Conservation (phyloP, 2,329 filamentous ascomycete species). For the Myrmaecium sp. region DNA sequence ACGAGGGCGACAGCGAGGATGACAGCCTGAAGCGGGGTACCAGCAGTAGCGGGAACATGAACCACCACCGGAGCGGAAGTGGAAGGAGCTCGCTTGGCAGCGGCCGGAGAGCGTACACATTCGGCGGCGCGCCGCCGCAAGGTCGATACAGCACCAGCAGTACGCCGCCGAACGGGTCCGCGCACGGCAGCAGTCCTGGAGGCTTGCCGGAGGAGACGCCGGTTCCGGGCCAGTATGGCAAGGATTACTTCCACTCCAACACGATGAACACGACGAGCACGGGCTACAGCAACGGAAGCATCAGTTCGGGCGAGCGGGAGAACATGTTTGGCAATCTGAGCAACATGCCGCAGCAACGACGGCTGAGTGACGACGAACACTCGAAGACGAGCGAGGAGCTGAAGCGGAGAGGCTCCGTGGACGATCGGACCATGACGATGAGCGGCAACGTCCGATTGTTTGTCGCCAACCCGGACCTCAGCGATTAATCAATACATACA, state of each 20-base stretch:
- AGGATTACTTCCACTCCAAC: constrained; percentile 5
- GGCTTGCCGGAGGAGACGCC: constrained; percentile 31
- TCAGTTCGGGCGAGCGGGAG: constrained; percentile 27
- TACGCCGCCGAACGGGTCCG: constrained; percentile 35
- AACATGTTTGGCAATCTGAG: constrained; percentile 38
- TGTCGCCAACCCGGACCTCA: constrained; percentile 68
- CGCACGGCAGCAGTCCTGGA: constrained; percentile 19
- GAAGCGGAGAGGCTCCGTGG: constrained; percentile 61
- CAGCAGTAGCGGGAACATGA: constrained; percentile 20
- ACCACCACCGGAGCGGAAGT: constrained; percentile 56
- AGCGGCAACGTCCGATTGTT: constrained; percentile 50
- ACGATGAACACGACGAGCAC: constrained; percentile 20
- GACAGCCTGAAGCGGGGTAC: constrained; percentile 33
- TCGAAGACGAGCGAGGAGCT: constrained; percentile 46
- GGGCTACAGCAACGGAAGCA: constrained; percentile 26
- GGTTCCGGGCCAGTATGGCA: constrained; percentile 19
- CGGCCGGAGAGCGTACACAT: constrained; percentile 16
- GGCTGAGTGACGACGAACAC: constrained; percentile 23
- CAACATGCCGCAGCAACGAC: constrained; percentile 27
- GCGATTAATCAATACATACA: constrained; percentile 21
- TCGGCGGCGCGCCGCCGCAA: constrained; percentile 24
- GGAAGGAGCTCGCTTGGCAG: constrained; percentile 48
- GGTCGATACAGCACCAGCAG: constrained; percentile 33
- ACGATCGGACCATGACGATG: constrained; percentile 65
- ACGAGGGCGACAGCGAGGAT: constrained; percentile 69